Evolutionary conservation across 768 basidiomycete species (phyloP).

Genomic region (Lactifluus echinatus): DNA sequence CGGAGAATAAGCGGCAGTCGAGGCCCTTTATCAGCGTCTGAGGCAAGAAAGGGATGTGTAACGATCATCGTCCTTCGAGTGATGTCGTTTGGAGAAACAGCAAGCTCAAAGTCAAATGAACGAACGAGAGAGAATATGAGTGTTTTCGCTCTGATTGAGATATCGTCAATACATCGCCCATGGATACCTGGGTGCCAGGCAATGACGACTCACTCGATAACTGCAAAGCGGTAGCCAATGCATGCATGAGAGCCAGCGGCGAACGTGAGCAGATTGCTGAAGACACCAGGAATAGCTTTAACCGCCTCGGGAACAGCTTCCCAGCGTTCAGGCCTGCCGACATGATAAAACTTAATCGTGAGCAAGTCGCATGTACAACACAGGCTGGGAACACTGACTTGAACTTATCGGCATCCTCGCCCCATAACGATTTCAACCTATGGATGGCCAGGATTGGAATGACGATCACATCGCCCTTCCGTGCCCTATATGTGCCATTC

Average conservation of each 20-base stretch:
- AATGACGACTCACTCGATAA: conserved; percentile 16
- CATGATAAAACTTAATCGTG: neutral
- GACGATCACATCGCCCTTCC: conserved; percentile 10
- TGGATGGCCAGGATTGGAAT: conserved; percentile 15
- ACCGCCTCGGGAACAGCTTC: conserved; percentile 10
- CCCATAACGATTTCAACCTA: conserved; percentile 18
- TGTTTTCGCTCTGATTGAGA: conserved; percentile 21
- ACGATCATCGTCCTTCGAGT: conserved; percentile 10
- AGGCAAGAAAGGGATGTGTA: conserved; percentile 11
- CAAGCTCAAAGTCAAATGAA: conserved; percentile 22
- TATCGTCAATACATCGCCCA: neutral
- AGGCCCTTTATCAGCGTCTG: neutral
- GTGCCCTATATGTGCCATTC: neutral
- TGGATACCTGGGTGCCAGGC: too few species aligned
- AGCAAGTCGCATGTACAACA: neutral
- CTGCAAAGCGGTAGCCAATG: conserved; percentile 20
- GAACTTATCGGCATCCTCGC: conserved; percentile 23
- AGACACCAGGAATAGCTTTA: conserved; percentile 12
- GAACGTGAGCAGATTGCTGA: conserved; percentile 17
- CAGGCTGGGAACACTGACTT: conserved; percentile 16
- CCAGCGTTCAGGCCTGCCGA: conserved; percentile 21
- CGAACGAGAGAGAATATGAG: conserved; percentile 23
- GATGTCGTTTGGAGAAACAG: conserved; percentile 3
- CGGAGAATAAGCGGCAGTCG: conserved; percentile 19
- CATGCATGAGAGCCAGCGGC: conserved; percentile 16